Base-by-base conservation (phyloP, 768 basidiomycete species). In the Lyophyllum shimeji region DNA sequence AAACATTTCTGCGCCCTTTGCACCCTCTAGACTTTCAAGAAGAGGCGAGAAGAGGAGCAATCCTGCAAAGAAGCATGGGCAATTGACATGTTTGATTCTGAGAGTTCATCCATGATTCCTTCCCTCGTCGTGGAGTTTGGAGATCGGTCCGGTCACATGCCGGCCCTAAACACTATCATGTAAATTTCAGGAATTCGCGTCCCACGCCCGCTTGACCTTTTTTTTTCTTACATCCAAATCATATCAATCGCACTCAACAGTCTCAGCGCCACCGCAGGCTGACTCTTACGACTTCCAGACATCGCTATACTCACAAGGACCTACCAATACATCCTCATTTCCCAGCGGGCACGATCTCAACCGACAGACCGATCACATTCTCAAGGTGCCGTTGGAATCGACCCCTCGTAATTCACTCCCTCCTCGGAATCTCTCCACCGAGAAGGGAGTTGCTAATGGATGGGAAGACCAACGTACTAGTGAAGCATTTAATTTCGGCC, bases 401-500 rank as follows among this genome's bases (percentile, higher is more conserved):
- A n/a, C n/a, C n/a, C 74, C 66, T 63, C 56, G 12, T 66, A 73
- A 77, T 81, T 77, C 76, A 76, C 81, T 80, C 76, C 51, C 71
- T 64, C 67, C 71, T 76, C 71, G 80, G 74, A 69, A 27, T 44
- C 46, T 49, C 53, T 60, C n/a, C 63, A 80, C 73, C 76, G 77
- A 68, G 63, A 72, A 66, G 68, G 70, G 81, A 78, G 81, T 76
- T 78, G 77, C 75, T 80, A 78, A 78, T 74, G 62, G 61, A 49
- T 69, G 81, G 81, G 81, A 67, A 83, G 69, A 84, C 43, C 46
- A 52, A 74, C 48, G 15, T 33, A 55, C 57, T 46, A 24, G 25
- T n/a, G 15, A 64, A 76, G 72, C 79, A 80, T 80, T 81, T 74
- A 17, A 81, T 80, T 83, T 84, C 82, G 82, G 83, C 69, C 67